Conservation (phyloP, 106 monocot species). For the Triglochin maritima region DNA sequence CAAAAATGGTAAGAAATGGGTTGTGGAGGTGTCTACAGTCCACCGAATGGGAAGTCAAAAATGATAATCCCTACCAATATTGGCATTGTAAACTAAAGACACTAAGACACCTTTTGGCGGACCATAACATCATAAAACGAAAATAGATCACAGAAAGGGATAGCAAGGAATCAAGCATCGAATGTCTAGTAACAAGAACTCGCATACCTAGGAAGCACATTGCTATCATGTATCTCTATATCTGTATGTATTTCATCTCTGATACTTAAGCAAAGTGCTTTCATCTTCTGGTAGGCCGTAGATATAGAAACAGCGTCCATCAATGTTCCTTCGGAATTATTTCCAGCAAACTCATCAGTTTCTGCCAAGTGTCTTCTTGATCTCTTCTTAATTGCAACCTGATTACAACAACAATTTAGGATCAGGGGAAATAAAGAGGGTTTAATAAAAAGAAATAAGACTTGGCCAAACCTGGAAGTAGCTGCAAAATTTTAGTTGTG, state of each 20-base stretch:
- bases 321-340: slow-evolving; percentile 38
- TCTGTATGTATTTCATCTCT: slow-evolving; percentile 93
- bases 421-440: too few relatives aligned
- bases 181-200: neutral
- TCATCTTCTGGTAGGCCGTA: slow-evolving; percentile 89
- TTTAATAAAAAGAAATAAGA: neutral
- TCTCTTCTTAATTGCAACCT: slow-evolving; percentile 89
- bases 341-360: slow-evolving; percentile 73
- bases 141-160: too few relatives aligned
- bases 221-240: slow-evolving; percentile 84
- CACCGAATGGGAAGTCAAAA: too few relatives aligned
- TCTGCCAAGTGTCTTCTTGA: slow-evolving; percentile 70
- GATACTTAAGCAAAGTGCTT: slow-evolving; percentile 57
- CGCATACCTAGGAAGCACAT: slow-evolving; percentile 75
- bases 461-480: slow-evolving; percentile 61
- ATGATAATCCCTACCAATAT: too few relatives aligned
- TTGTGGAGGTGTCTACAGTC: too few relatives aligned
- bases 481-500: slow-evolving; percentile 75
- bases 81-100: too few relatives aligned
- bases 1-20: too few relatives aligned
- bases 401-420: neutral
- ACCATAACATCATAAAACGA: too few relatives aligned
- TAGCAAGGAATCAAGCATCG: too few relatives aligned
- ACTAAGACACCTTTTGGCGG: too few relatives aligned
- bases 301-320: slow-evolving; percentile 44